Base-by-base conservation (phyloP, 2,329 filamentous ascomycete genomes). In the Penicillium freii region DNA sequence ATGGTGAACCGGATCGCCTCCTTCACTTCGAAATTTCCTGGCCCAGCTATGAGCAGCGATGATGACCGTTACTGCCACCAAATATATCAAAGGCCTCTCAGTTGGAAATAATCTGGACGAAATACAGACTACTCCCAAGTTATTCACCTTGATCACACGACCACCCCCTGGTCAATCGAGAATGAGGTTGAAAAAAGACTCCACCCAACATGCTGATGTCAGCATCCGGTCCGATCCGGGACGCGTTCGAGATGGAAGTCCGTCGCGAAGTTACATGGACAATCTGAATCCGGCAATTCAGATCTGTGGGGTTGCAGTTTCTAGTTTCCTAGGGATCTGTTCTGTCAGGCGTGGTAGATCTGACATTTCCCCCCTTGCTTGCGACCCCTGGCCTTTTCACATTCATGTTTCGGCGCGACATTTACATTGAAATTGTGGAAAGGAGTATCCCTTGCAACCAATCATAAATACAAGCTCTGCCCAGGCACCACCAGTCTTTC, bases 81-180 rank as follows among this genome's bases (percentile, higher is more conserved):
- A 21, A 21, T 51, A 31, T 45, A 44, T 8, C 23, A 39, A 19
- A 39, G 10, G 13, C 25, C 45, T 27, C 46, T 60, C 1, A 10
- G 48, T 21, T 65, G 62, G 60, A 56, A 50, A 42, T 42, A 2
- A 23, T 42, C 13, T 17, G 21, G 2, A 42, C 6, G 31, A 33
- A 25, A 43, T 10, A 25, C 15, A 43, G 21, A 17, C 8, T 23
- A 7, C 8, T 43, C 10, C 1, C 15, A 43, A 1, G 4, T 10
- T 17, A 8, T 43, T 9, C 21, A 4, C 19, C 10, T 15, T 25
- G n/a, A 31, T 31, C 11, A 31, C n/a, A 15, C 11, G 43, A 31
- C 11, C 10, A 19, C 10, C 11, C n/a, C 25, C 43, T 8, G n/a
- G 5, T 44, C 42, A 27, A 29, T 62, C 3, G 34, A 44, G 8